Conservation (phyloP, 441 rosid genomes). For the Breynia disticha region DNA sequence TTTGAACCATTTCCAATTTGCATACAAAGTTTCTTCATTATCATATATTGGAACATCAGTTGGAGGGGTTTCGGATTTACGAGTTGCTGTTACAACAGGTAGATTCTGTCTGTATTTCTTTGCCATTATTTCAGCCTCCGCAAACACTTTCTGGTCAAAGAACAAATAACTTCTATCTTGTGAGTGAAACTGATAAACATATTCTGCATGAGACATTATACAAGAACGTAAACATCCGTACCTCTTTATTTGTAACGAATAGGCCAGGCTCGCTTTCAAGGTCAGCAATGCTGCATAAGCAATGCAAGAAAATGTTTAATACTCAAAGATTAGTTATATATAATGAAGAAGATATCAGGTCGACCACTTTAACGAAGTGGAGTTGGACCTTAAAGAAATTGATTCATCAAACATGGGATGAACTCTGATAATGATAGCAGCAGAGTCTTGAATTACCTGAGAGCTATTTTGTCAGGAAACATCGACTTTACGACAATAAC, state of each 20-base stretch:
- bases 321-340: no score
- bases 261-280: conserved; percentile 89
- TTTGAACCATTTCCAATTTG: conserved; percentile 93
- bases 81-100: conserved; percentile 18
- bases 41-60: conserved; percentile 29
- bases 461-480: conserved; percentile 73
- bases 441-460: conserved; percentile 39
- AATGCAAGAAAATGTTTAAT: conserved; percentile 3
- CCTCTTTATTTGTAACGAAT: conserved; percentile 64
- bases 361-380: not conserved
- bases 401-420: conserved; percentile 2
- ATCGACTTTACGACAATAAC: conserved; percentile 70
- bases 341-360: no score
- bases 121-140: conserved; percentile 81
- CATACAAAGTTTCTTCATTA: conserved; percentile 43
- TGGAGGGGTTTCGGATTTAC: conserved; percentile 23
- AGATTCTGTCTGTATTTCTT: conserved; percentile 56
- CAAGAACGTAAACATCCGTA: conserved; percentile 11
- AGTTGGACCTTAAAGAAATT: not conserved
- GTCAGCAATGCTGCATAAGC: conserved; percentile 51
- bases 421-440: not conserved
- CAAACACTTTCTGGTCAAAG: conserved; percentile 50
- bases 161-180: conserved; percentile 1
- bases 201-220: not conserved
- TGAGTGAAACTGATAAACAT: not conserved